Base-by-base conservation (phyloP, 225 moss, liverwort and hornwort genomes). In the Physcomitrium patens region DNA sequence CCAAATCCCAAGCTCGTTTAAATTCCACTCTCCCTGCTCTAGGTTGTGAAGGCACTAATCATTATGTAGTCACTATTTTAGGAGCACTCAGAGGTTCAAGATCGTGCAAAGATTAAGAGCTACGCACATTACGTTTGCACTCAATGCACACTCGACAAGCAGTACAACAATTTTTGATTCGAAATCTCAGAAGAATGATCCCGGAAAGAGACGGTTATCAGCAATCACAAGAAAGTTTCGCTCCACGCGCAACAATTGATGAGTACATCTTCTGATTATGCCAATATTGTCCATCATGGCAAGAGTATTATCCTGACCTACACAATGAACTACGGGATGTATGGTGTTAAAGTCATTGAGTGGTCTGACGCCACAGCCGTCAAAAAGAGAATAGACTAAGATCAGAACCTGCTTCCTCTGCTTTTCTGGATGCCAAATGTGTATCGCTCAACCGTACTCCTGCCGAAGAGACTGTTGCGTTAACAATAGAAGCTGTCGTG, bases 401-500 rank as follows among this genome's bases (percentile, higher is more conserved):
- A 60, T 73, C 53, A 67, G 47, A 31, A 84, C 84, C 73, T 84
- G 80, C 77, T 80, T 84, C 84, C 79, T 77, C 84, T 51, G 80
- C 84, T 63, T 76, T 80, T 55, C 84, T 67, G 60, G 76, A 76
- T 63, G 80, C 80, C 80, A 84, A 73, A 51, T 76, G 72, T 51
- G 80, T 77, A 64, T 84, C 84, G 80, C 77, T 84, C 50, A 84
- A 64, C 76, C 73, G 80, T 53, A 74, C 83, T 76, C 72, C 80
- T 63, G 78, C 68, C 76, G 68, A 68, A 67, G 68, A 68, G 48
- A 60, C 74, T 60, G 69, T 54, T 60, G 56, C 63, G 42, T 66
- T 62, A 78, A 20, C 68, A 42, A 48, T 70, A 66, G 65, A 47
- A 64, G 56, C 57, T 57, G 63, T 48, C 74, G 47, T 68, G 31